These are phyloP conservation scores for Magnolia changhungtana DNA, from an alignment of 164 flowering plant species.

Conservation along the genomic window DNA sequence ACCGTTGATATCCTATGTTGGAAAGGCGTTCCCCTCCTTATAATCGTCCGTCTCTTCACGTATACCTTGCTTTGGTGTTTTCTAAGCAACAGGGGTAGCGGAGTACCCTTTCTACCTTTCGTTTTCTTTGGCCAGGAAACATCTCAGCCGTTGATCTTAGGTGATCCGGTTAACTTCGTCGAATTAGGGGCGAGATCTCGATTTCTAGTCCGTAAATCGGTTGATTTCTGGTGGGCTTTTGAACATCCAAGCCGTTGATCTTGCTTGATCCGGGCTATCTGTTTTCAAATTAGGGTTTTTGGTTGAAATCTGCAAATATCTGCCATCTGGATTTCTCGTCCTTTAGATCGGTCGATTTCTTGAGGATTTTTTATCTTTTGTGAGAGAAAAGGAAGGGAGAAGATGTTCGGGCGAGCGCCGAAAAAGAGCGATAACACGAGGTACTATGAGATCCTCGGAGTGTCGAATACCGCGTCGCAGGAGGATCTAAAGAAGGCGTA, in stretches of 20 bases:
- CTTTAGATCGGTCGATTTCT: too few relatives aligned
- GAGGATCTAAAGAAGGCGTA: constrained; percentile 97
- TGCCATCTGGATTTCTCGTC: too few relatives aligned
- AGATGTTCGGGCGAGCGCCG: constrained; percentile 79
- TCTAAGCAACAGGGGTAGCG: neutral
- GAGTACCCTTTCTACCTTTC: neutral
- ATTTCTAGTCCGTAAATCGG: too few relatives aligned
- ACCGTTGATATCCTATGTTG: neutral
- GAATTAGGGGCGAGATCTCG: too few relatives aligned
- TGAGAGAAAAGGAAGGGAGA: constrained; percentile 6
- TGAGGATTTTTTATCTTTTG: too few relatives aligned
- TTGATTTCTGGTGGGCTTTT: too few relatives aligned
- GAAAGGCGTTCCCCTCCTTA: neutral
- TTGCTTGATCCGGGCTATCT: too few relatives aligned
- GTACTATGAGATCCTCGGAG: constrained; percentile 84
- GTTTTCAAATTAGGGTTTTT: too few relatives aligned
- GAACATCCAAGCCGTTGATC: too few relatives aligned
- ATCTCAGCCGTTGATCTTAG: constrained; percentile 1
- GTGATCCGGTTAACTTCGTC: too few relatives aligned
- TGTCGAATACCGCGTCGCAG: constrained; percentile 63
- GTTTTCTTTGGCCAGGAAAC: neutral
- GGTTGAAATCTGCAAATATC: too few relatives aligned
- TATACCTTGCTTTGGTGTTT: too few relatives aligned
- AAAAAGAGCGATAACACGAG: constrained; percentile 82
- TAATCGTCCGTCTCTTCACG: neutral